These are phyloP conservation scores for Andrographis paniculata DNA, from an alignment of 305 asterid genomes.

Conservation along the genomic window DNA sequence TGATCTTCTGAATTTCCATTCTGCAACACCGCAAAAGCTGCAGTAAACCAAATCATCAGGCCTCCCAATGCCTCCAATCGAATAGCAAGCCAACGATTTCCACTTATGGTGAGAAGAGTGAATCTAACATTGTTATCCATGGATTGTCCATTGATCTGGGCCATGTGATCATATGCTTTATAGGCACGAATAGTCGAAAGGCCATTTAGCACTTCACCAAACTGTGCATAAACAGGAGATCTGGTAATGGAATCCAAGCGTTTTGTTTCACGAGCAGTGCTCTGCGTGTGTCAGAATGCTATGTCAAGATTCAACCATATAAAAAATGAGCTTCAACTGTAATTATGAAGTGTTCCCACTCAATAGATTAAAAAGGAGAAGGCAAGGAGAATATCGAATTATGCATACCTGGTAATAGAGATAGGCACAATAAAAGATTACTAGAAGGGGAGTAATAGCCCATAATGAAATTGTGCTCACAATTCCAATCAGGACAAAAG, in stretches of 20 bases:
- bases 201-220: slow-evolving; percentile 86
- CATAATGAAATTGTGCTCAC: slow-evolving; percentile 92
- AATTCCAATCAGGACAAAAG: slow-evolving; percentile 86
- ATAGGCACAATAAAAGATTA: slow-evolving; percentile 76
- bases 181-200: slow-evolving; percentile 82
- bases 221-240: slow-evolving; percentile 93
- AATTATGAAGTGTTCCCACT: background rate
- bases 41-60: slow-evolving; percentile 84
- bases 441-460: slow-evolving; percentile 93
- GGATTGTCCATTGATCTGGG: slow-evolving; percentile 58
- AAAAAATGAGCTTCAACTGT: slow-evolving; percentile 8
- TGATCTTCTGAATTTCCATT: slow-evolving; percentile 58
- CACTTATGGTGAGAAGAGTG: slow-evolving; percentile 64
- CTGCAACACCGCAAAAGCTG: slow-evolving; percentile 82
- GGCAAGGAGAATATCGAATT: background rate
- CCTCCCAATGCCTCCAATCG: slow-evolving; percentile 86
- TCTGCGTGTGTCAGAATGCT: slow-evolving; percentile 35
- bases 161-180: slow-evolving; percentile 77
- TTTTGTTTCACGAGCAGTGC: slow-evolving; percentile 87
- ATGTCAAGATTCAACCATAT: background rate
- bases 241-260: slow-evolving; percentile 78
- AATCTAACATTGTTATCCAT: slow-evolving; percentile 81
- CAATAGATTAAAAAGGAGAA: slow-evolving; percentile 2
- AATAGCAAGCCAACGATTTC: slow-evolving; percentile 86
- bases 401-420: slow-evolving; percentile 79